Base-by-base conservation (phyloP, 441 rosid genomes). In the Arabidopsis lyrata region DNA sequence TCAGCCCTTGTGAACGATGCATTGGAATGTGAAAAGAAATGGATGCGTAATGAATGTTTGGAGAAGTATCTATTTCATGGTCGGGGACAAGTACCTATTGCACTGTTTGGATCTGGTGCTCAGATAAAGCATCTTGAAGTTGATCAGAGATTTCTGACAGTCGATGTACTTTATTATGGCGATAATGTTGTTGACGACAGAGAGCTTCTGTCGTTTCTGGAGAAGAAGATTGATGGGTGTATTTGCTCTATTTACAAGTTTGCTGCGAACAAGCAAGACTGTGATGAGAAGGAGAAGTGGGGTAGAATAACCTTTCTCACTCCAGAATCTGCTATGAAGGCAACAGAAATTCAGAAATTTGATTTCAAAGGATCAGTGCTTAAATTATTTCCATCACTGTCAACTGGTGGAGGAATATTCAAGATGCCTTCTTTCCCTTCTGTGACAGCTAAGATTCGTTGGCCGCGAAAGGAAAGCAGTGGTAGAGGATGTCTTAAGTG, bases 31-130 rank as follows among this genome's bases (percentile, higher is more conserved):
- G 93, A 95, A 83, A 80, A 53, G 76, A 92, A 75, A 73, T 82
- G 80, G 88, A 74, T 95, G 68, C 78, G 57, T 50, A 84, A 85
- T 72, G 98, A 95, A 82, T 92, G 98, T 83, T 45, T 82, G 78
- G 97, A 86, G 83, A 89, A 87, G 75, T 66, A 69, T 58, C 63
- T 95, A 53, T 89, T 83, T 76, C 84, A 76, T 55, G 90, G 87
- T 45, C 85, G 83, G 27, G 85, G 87, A 65, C 76, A 65, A 41
- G 83, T 83, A 18, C 84, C 89, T 31, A 14, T 86, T 45, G 99
- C 96, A 31, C 85, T 95, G 76, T 82, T 95, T 70, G 99, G 98
- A 74, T 82, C 97, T 72, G 98, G 99, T 78, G 98, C 96, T 53
- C 89, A 84, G 83, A 89, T 95, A 70, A 89, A 83, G 85, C 97